These are phyloP conservation scores for Salix purpurea DNA, from an alignment of 345 rosid species.

Conservation along the genomic window DNA sequence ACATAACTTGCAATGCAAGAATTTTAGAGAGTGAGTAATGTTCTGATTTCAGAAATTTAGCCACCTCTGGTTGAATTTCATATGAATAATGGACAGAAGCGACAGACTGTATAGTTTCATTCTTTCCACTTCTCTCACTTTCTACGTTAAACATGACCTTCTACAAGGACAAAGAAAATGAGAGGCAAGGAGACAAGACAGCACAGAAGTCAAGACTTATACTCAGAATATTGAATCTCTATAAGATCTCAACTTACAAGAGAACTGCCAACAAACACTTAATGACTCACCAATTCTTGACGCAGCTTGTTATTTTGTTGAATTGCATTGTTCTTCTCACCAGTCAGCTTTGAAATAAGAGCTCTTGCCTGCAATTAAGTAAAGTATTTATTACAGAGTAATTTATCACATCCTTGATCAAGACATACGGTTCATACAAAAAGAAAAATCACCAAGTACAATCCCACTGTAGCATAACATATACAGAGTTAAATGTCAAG, in stretches of 20 bases:
- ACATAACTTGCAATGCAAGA: neutral
- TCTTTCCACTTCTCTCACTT: neutral
- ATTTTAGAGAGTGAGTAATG: neutral
- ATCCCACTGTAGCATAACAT: neutral
- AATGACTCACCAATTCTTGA: conserved; percentile 58
- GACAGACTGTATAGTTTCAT: neutral
- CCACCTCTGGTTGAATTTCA: neutral
- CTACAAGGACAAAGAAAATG: neutral
- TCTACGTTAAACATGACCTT: neutral
- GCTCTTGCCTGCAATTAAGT: conserved; percentile 45
- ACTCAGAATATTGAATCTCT: neutral
- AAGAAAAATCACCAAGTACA: neutral
- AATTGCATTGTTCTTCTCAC: conserved; percentile 53
- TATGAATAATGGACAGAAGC: neutral
- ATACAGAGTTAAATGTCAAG: neutral
- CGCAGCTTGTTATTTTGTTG: conserved; percentile 56
- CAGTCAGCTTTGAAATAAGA: conserved; percentile 53
- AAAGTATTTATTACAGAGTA: neutral
- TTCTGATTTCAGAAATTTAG: neutral
- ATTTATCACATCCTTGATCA: conserved; percentile 6
- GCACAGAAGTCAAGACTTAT: neutral
- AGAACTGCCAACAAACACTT: neutral
- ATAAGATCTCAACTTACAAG: neutral
- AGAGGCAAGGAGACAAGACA: neutral
- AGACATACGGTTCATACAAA: neutral